Base-by-base conservation (phyloP, 371 early-diverging fungal species). In the Syncephalastrum racemosum region DNA sequence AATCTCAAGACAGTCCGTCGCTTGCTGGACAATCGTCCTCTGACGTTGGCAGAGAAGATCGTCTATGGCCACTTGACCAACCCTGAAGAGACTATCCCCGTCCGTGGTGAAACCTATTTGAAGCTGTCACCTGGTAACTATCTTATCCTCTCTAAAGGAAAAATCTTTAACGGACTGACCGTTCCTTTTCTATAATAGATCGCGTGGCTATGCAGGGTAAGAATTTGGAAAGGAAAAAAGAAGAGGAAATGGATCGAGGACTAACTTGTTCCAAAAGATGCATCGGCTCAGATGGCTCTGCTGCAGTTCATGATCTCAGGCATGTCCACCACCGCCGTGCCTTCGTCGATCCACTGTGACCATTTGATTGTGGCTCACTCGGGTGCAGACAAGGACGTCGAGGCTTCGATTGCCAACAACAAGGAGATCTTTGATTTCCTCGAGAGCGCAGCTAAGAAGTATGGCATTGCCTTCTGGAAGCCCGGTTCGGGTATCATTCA, bases 31-130 rank as follows among this genome's bases (percentile, higher is more conserved):
- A 63, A 76, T 46, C 80, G 81, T 13, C 89, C 90, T 7, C 68
- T 97, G 59, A 95, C 96, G 12, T 78, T 96, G 41, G 92, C 96
- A 4, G 96, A 97, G 60, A 97, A 97, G 87, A 88, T 95, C 53
- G 84, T 97, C 19, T 96, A 94, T 62, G 87, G 94, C 49, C 98
- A 97, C 75, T 78, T 96, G 68, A 87, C 90, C 48, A 86, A 95
- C 49, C 86, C 90, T 14, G 80, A 81, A 54, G 83, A 77, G 69
- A 87, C 80, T 8, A 68, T 83, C 7, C 88, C 88, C 15, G 77
- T 87, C 13, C 77, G 87, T 27, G 90, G 89, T 19, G 80, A 86
- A 55, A 83, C 87, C 3, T 89, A 89, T 53, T 64, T 90, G 45
- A 85, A 86, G 64, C 62, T 90, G 50, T 80, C 79, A 16, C 90